A percentile compares a stretch with the other conserved stretches of the same genome.
Evolutionary conservation across 176 grass and related monocot genomes (phyloP).

Genomic region (Phoenix roebelenii): DNA sequence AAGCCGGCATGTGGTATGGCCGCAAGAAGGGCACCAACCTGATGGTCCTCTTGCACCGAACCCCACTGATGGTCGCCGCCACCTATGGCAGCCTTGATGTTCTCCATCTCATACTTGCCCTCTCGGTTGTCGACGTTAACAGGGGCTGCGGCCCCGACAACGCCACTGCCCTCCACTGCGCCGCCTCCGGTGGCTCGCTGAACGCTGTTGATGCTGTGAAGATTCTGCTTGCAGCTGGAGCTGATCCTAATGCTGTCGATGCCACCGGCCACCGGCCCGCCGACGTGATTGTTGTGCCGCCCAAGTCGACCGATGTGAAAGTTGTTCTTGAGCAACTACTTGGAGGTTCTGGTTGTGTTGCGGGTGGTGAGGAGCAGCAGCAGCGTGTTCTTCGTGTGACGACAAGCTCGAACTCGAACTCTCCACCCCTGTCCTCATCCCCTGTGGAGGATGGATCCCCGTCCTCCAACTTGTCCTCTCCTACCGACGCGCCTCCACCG

Average conservation of each 20-base stretch:
- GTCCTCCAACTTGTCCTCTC: conserved; percentile 16
- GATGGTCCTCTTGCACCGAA: conserved; percentile 37
- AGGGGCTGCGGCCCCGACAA: conserved; percentile 25
- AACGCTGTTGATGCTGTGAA: conserved; percentile 26
- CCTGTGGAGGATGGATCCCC: not conserved
- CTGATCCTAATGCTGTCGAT: conserved; percentile 28
- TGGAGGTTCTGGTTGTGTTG: not conserved
- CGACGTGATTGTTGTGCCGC: conserved; percentile 14
- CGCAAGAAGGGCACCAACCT: conserved; percentile 11
- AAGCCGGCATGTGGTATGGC: conserved; percentile 49
- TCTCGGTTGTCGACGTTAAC: conserved; percentile 35
- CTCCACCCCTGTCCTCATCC: conserved; percentile 20
- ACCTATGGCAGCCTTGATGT: conserved; percentile 48
- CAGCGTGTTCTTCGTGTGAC: no score
- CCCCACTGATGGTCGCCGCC: conserved; percentile 59
- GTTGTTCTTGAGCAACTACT: conserved; percentile 4
- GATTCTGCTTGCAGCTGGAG: conserved; percentile 47
- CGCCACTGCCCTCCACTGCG: conserved; percentile 51
- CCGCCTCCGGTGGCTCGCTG: conserved; percentile 35
- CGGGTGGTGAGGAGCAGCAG: not conserved
- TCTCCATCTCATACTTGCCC: conserved; percentile 29
- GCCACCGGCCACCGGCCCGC: conserved; percentile 55
- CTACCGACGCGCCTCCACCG: conserved; percentile 13
- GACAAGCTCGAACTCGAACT: conserved; percentile 8
- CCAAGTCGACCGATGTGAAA: not conserved